Conservation (phyloP, 225 moss, liverwort and hornwort genomes). For the Polytrichum commune region DNA sequence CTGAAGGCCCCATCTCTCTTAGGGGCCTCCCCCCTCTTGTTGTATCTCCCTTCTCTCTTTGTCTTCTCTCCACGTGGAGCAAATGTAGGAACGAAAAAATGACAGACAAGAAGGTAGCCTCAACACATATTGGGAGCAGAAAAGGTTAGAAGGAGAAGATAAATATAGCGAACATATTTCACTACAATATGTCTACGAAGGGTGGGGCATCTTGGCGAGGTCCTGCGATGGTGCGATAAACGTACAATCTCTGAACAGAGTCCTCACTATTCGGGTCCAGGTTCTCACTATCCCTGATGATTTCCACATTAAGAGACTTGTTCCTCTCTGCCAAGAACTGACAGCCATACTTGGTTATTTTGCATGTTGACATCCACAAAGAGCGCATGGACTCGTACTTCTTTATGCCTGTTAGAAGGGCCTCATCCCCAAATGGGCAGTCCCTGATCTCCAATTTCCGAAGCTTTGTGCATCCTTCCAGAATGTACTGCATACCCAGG, state of each 20-base stretch:
- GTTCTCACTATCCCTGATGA: constrained; percentile 30
- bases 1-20: constrained; percentile 12
- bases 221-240: constrained; percentile 56
- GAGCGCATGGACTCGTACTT: constrained; percentile 54
- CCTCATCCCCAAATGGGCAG: constrained; percentile 52
- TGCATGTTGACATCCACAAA: constrained; percentile 47
- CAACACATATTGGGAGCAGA: constrained; percentile 13
- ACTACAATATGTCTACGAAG: constrained; percentile 47
- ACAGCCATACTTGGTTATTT: constrained; percentile 42
- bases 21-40: constrained; percentile 2
- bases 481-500: constrained; percentile 42
- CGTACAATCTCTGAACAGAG: constrained; percentile 56
- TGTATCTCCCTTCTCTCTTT: constrained; percentile 2
- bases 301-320: constrained; percentile 37
- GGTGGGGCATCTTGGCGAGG: constrained; percentile 47
- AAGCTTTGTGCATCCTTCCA: constrained; percentile 36
- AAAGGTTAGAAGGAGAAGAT: constrained; percentile 13
- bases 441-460: constrained; percentile 50
- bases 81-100: constrained; percentile 30
- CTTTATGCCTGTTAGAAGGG: constrained; percentile 40
- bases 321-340: constrained; percentile 46
- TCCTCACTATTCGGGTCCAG: neutral
- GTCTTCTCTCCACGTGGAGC: constrained; percentile 29
- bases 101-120: constrained; percentile 25
- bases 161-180: constrained; percentile 17